Evolutionary conservation across 73 alveolate species (phyloP).

Genomic region (Diophrys appendiculata): DNA sequence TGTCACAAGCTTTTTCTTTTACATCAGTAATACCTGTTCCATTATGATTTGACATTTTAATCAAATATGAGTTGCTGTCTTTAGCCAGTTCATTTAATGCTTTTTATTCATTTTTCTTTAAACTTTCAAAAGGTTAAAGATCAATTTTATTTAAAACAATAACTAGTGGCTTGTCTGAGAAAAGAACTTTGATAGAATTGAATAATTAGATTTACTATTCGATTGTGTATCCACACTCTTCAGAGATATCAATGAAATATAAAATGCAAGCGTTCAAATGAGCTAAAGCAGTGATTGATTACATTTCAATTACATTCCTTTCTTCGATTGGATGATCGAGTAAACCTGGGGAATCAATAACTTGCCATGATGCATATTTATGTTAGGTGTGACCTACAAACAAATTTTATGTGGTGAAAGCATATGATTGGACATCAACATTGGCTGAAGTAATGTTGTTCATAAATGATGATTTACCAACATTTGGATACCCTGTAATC

Average conservation of each 20-base stretch:
- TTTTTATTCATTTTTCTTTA: conserved; percentile 69
- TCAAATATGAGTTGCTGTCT: conserved; percentile 83
- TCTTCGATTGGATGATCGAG: conserved; percentile 97
- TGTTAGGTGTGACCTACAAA: conserved; percentile 99
- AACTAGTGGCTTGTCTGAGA: conserved; percentile 97
- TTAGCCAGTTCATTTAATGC: conserved; percentile 75
- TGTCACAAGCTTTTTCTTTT: conserved; percentile 92
- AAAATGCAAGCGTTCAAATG: conserved; percentile 92
- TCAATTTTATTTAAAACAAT: conserved; percentile 96
- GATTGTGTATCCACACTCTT: conserved; percentile 96
- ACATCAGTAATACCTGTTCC: conserved; percentile 90
- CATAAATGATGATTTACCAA: conserved; percentile 99
- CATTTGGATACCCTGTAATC: conserved; percentile 99
- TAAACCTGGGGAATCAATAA: conserved; percentile 99
- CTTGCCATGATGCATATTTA: conserved; percentile 98
- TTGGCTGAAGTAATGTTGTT: conserved; percentile 95
- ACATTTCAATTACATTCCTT: conserved; percentile 99
- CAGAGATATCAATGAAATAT: conserved; percentile 98
- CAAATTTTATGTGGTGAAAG: conserved; percentile 98
- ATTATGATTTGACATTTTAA: conserved; percentile 84
- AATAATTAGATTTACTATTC: conserved; percentile 90
- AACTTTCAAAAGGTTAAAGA: conserved; percentile 78
- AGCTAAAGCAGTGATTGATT: conserved; percentile 99
- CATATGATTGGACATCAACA: conserved; percentile 96
- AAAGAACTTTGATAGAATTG: conserved; percentile 95